Base-by-base conservation (phyloP, 2,329 filamentous ascomycete species). In the Pyrenophora tritici-repentis region DNA sequence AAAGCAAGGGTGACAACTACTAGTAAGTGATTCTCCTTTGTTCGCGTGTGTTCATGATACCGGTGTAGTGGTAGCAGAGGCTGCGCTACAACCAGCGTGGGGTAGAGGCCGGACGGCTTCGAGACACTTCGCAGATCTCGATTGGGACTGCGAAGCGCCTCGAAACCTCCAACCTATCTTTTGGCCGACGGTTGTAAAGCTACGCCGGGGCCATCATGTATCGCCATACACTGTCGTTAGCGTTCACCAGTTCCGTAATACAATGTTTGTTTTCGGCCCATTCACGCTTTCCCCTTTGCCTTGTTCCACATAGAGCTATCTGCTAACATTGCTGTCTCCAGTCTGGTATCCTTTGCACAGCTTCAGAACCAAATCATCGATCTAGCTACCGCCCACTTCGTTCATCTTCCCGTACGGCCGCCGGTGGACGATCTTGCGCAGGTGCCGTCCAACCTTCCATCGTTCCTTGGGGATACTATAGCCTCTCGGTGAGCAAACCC, bases 391-490 rank as follows among this genome's bases (percentile, higher is more conserved):
- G 78, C 79, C 45, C 78, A 81, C 58, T 83, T 83, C 63, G 71
- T 73, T 50, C 78, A 81, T 59, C 75, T 81, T 26, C 79, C 79
- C 26, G 78, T 79, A 57, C 75, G 77, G 50, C 79, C 78, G 33
- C 78, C 79, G 6, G 71, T 78, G 39, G 78, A 82, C 47, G 75
- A 81, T 35, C 67, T 82, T 14, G 75, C 75, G 33, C 78, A 79
- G 49, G 78, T 83, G 31, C 81, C 81, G 36, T 69, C 78, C 17
- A 76, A 77, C 33, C 66, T 83, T n/a, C 81, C 81, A 5, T 77
- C 80, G 2, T 82, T 83, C 68, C 72, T 83, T 35, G 79, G 77
- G 56, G 79, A 82, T 59, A 82, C 78, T 7, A 67, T 72, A 12
- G 75, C 81, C 3, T 80, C 81, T 3, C 76, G 69, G 70, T 71